Evolutionary conservation across 805 yeast genomes (phyloP), one percentile per base, ranked within the genome.

Genomic region (Candida chilensis): DNA sequence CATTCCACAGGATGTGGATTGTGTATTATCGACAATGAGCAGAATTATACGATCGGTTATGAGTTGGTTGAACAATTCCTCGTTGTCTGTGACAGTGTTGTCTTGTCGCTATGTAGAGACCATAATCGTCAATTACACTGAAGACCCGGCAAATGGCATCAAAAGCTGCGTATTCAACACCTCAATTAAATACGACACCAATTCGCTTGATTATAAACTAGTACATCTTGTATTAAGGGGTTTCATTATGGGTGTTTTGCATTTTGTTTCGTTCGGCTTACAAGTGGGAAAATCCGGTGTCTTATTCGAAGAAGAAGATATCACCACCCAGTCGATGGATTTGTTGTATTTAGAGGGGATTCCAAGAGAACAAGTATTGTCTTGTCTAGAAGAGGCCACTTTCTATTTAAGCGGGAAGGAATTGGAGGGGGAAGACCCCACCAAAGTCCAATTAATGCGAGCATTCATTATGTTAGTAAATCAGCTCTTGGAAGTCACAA

Each of bases 21-120:
- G 62, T 22, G 70, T 74, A 0, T 54, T 68, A 3, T 66, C 71
- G 27, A 53, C 81, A 5, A 57, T 73, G 38, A 78, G 74, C 42
- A 57, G 67, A 24, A 49, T 86, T 11, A 45, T 78, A 6, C 58
- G 71, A 25, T 53, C 71, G 20, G 59, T 77, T 21, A 67, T 78
- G 51, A 60, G 76, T 6, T 90, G 97, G 97, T 60, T 85, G 24
- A 65, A 72, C 32, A 85, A 85, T 34, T 69, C 79, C 35, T 71
- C 88, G 5, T 56, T 86, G 27, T 71, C 86, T n/a, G 82, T 78
- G 15, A 83, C 90, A 1, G 69, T 90, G 1, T 57, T 86, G 27
- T 74, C 94, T 38, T 81, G 88, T 44, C 57, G 83, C 14, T 79
- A 78, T 42, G 77, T 86, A 15, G 86, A 81, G 40, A 59, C 66